Base-by-base conservation (phyloP, 2,329 filamentous ascomycete genomes). In the Colletotrichum ledebouriae region DNA sequence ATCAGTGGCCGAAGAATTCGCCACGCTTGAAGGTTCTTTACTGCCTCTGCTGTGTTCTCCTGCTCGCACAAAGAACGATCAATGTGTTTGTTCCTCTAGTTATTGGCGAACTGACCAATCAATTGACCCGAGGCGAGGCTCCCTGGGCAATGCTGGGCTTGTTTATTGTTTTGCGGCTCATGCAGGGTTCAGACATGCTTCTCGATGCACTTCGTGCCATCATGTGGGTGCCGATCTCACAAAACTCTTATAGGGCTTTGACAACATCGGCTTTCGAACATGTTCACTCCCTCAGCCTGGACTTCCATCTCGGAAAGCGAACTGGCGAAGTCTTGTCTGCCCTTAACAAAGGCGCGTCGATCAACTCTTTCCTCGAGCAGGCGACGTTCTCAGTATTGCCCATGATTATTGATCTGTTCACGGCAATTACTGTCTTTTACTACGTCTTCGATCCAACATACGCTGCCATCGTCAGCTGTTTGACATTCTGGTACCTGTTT, bases 181-280 rank as follows among this genome's bases (percentile, higher is more conserved):
- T 98, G 15, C 96, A 98, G 79, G 96, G 96, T 2, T 91, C 89
- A 59, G 96, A 95, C 68, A 96, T 96, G 20, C 83, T 98, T 53
- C 86, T 99, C 39, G 94, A 94, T 7, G 95, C 94, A 2, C 75
- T 92, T 39, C 88, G 96, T 71, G 92, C 93, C 22, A 89, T 94
- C 41, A 84, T 99, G 39, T 99, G 96, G 96, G 96, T 99, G 58
- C 95, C 96, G 0, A 94, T 99, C 65, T 94, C 94, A 41, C 96
- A 99, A 78, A 97, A 98, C 78, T 97, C 95, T 0, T 99, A 98
- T 80, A 91, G 94, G 75, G 94, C 96, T 71, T 86, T 99, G 67
- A 97, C 94, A 6, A 96, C 96, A 2, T 94, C 96, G 15, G 94
- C 95, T 11, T 99, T 99, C 77, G 95, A 98, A 81, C 96, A 99